Evolutionary conservation across 371 early-diverging fungal genomes (phyloP), one percentile per base, ranked within the genome.

Genomic region (Mucor piriformis): DNA sequence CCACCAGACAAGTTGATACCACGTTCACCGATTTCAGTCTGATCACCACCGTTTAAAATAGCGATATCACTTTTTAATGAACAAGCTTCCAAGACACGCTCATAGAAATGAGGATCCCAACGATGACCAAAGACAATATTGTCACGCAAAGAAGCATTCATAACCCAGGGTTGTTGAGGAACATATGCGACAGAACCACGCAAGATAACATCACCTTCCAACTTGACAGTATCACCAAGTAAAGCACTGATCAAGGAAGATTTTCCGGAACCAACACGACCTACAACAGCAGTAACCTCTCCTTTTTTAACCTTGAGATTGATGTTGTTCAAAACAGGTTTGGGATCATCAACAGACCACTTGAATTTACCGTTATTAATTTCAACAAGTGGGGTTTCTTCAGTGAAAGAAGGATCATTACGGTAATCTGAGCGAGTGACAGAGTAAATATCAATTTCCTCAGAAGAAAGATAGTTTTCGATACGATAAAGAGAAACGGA

Each of bases 11-110:
- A 67, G 58, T 91, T 94, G 73, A 95, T 92, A 35, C 97, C 96
- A 54, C 89, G 85, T 70, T 96, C 97, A 38, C 97, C 98, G 73
- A 98, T 95, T 72, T 96, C 96, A 3, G 94, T 94, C 69, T 81
- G 69, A 74, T 98, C 97, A 18, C 96, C 95, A 35, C 83, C 90
- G n/a, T 67, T 82, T 40, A 95, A 73, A 61, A 91, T 89, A 18
- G 85, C 84, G 33, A 96, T 67, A 67, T 96, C 97, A 10, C 76
- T 87, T 54, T 83, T 83, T 35, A 96, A 73, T 0, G 85, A 83
- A 63, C 81, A 81, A 0, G 76, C 81, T 34, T 73, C 76, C 38
- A 81, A 50, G 4, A 76, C 77, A 3, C 63, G 83, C n/a, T 92
- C 81, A 63, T 97, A 99, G 40, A 87, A 92, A 7, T 70, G 76